A percentile compares a stretch with the other conserved stretches of the same genome.
These are phyloP conservation scores for Closterium sp. DNA, from an alignment of 139 green algal species.

Conservation along the genomic window DNA sequence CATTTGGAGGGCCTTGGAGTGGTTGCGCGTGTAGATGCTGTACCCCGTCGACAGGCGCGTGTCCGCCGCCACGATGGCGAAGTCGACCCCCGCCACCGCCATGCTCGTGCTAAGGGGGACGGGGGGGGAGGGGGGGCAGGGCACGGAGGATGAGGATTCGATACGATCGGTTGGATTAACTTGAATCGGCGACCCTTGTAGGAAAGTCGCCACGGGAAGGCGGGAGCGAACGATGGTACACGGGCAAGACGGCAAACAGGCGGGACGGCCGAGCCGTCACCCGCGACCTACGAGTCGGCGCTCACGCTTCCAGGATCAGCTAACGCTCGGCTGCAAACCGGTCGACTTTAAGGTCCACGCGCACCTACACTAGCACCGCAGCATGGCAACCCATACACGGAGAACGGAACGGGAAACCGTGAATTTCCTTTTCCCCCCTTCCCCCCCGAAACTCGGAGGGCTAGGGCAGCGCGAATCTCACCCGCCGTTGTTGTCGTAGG, in stretches of 20 bases:
- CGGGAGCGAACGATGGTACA: no score
- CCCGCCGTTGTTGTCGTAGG: constrained; percentile 63
- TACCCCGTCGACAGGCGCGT: constrained; percentile 94
- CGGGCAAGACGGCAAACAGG: no score
- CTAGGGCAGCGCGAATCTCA: neutral
- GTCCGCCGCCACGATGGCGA: constrained; percentile 90
- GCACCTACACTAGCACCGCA: neutral
- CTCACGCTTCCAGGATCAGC: no score
- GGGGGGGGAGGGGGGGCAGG: constrained; percentile 45
- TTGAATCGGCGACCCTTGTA: neutral
- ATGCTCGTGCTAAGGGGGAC: constrained; percentile 48
- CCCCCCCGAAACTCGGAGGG: neutral
- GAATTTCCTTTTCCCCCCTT: no score
- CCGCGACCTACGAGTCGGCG: no score
- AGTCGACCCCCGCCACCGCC: constrained; percentile 91
- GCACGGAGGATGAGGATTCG: neutral
- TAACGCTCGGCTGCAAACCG: neutral
- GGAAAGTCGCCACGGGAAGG: no score
- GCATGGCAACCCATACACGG: constrained; percentile 1
- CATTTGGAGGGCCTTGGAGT: constrained; percentile 80
- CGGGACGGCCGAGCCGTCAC: no score
- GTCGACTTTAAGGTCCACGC: neutral
- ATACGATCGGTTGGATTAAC: neutral
- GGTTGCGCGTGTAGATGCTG: constrained; percentile 86
- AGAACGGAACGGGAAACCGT: constrained; percentile 1